Conservation (phyloP, 352 stramenopile genomes). For the Phytopythium helicoides region DNA sequence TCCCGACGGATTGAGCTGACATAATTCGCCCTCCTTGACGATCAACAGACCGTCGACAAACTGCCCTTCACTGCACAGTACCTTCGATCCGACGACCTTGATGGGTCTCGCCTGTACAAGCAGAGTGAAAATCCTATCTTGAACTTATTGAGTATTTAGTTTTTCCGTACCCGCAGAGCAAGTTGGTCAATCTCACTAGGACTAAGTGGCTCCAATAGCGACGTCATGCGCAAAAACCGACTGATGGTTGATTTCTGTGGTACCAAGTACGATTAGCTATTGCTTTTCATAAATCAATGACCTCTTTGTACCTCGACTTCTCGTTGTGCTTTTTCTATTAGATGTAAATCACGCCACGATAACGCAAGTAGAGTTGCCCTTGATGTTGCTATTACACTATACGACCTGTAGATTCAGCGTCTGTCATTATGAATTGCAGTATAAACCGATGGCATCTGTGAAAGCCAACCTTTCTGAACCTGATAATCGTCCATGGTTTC, state of each 20-base stretch:
- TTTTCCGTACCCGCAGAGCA: constrained; percentile 21
- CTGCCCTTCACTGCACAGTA: constrained; percentile 53
- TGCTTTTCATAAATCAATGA: neutral
- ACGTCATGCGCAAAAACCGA: constrained; percentile 39
- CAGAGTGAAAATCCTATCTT: no score
- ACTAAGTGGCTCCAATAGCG: constrained; percentile 34
- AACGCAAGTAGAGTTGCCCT: constrained; percentile 14
- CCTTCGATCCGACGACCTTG: constrained; percentile 53
- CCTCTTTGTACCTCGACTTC: constrained; percentile 18
- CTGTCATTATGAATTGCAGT: neutral
- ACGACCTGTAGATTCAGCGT: constrained; percentile 11
- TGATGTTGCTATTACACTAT: constrained; percentile 20
- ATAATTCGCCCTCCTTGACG: constrained; percentile 48
- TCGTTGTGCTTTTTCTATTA: constrained; percentile 26
- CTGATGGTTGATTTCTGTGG: constrained; percentile 21
- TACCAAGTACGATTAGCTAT: neutral
- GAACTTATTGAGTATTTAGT: no score
- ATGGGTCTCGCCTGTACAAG: constrained; percentile 22
- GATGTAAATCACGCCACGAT: constrained; percentile 27
- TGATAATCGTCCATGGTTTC: constrained; percentile 25
- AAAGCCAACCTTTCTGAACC: constrained; percentile 11
- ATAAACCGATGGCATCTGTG: neutral
- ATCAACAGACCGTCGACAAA: constrained; percentile 50
- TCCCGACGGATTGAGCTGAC: constrained; percentile 36
- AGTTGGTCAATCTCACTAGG: constrained; percentile 26